Base-by-base conservation (phyloP, 495 filamentous ascomycete genomes). In the Daldinia concentrica region DNA sequence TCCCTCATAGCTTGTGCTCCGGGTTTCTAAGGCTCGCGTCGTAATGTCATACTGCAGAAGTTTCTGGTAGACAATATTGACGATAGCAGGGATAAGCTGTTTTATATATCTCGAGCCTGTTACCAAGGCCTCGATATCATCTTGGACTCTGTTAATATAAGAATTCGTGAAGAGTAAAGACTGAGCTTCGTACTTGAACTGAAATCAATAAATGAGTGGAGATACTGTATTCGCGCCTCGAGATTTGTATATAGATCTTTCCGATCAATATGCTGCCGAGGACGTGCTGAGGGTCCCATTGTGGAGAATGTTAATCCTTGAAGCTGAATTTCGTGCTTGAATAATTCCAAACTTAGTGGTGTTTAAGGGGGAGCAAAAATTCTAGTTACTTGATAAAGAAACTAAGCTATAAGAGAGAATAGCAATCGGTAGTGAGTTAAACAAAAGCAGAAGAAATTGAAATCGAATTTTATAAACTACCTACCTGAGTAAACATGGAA, bases 11-110 rank as follows among this genome's bases (percentile, higher is more conserved):
- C 85, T 84, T 1, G 90, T 92, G 58, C 86, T 87, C 29, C 88
- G 79, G 3, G 90, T 93, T 57, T 86, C 83, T 79, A 93, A 91
- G 80, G 82, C 82, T 1, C 89, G 86, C 0, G 91, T 91, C 12
- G 91, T 93, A 81, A 93, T 93, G 72, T 93, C 91, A 73, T 87
- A 89, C 64, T 89, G 85, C 22, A 93, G 81, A 4, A 93, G 83
- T 74, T 93, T 92, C 57, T 87, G 88, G 79, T 93, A 93, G n/a
- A 93, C 90, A 62, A 92, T 89, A 76, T 92, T 92, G 77, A 89
- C 87, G 29, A 89, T 82, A 11, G 87, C 90, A 0, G 91, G 91
- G 55, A 92, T 92, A 48, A 93, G 82, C 17, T 89, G 86, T 69
- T 91, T 90, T 79, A 93, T 88, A 80, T 92, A 92, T 75, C 91